Evolutionary conservation across 495 filamentous ascomycete species (phyloP).

Genomic region (Hypoxylon fragiforme): DNA sequence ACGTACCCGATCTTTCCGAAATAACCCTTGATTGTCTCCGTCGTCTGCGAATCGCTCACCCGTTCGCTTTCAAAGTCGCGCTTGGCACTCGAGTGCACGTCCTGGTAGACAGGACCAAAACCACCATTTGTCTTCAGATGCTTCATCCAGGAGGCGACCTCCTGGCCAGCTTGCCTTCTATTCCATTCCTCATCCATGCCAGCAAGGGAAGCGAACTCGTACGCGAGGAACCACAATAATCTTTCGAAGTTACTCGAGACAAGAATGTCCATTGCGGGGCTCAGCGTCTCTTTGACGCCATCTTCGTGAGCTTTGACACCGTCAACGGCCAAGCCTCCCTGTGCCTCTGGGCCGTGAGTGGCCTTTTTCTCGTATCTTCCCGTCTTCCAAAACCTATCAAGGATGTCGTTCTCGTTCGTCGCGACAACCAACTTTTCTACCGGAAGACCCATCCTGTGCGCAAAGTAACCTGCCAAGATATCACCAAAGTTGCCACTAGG

Average conservation of each 20-base stretch:
- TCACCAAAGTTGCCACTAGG: constrained; percentile 98
- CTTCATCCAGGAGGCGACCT: constrained; percentile 71
- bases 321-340: constrained; percentile 61
- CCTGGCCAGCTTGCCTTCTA: constrained; percentile 63
- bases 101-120: constrained; percentile 70
- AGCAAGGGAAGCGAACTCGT: constrained; percentile 57
- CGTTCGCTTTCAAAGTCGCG: constrained; percentile 79
- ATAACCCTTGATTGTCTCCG: constrained; percentile 68
- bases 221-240: constrained; percentile 89
- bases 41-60: constrained; percentile 76
- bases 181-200: constrained; percentile 62
- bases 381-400: constrained; percentile 81
- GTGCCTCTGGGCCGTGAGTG: constrained; percentile 54
- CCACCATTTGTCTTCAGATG: constrained; percentile 76
- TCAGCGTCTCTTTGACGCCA: constrained; percentile 82
- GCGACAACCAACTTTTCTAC: constrained; percentile 81
- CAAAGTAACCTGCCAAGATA: constrained; percentile 90
- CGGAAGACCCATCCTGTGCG: constrained; percentile 86
- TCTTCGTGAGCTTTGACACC: constrained; percentile 67
- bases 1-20: constrained; percentile 73
- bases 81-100: constrained; percentile 66
- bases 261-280: constrained; percentile 95
- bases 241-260: constrained; percentile 96
- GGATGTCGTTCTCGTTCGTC: constrained; percentile 92
- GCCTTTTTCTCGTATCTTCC: constrained; percentile 79